These are phyloP conservation scores for Ceratobasidium sp. DNA, from an alignment of 1,284 basidiomycete species.

Conservation along the genomic window DNA sequence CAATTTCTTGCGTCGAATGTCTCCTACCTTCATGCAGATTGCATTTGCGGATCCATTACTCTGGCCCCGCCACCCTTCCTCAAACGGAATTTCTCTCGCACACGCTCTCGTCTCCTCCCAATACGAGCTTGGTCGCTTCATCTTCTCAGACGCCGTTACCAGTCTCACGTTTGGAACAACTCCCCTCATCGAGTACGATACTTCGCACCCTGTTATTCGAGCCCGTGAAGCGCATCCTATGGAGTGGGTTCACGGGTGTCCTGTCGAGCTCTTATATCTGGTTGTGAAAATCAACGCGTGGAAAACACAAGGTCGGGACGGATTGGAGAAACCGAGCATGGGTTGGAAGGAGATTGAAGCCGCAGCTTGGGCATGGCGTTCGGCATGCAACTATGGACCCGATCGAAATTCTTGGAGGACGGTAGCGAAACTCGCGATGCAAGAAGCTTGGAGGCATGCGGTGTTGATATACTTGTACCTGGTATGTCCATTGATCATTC, in stretches of 20 bases:
- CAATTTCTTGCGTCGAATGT: background rate
- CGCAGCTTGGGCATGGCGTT: background rate
- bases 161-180: constrained; percentile 2
- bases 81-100: background rate
- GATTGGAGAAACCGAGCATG: background rate
- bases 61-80: constrained; percentile 8
- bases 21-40: constrained; percentile 18
- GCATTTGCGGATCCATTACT: constrained; percentile 18
- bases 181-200: constrained; percentile 31
- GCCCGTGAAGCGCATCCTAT: background rate
- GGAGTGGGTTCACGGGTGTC: constrained; percentile 6
- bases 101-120: background rate
- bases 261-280: background rate
- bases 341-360: constrained; percentile 12
- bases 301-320: background rate
- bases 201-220: background rate
- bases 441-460: constrained; percentile 32
- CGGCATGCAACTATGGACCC: background rate
- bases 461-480: constrained; percentile 38
- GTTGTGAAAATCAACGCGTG: background rate
- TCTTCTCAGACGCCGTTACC: constrained; percentile 1
- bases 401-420: background rate
- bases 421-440: background rate
- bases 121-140: constrained; percentile 9
- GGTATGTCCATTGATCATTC: background rate